Evolutionary conservation across 2,329 filamentous ascomycete species (phyloP).

Genomic region (Ceratocystis alfenasii): DNA sequence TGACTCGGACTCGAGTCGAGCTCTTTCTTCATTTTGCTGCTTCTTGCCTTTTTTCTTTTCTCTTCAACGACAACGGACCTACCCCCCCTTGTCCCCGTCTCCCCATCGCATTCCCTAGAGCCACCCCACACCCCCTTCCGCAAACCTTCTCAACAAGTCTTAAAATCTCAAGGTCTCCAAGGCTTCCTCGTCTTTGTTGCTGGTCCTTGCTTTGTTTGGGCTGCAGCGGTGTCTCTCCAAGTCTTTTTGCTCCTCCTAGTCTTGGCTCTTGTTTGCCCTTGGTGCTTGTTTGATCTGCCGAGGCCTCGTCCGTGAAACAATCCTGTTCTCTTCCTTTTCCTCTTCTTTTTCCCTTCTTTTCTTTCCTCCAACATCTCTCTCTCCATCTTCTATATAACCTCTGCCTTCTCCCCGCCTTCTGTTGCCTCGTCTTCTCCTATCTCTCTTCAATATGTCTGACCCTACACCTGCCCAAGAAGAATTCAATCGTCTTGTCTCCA

Average conservation of each 20-base stretch:
- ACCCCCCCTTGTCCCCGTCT: background rate
- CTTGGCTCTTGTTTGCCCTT: conserved; percentile 12
- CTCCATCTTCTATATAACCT: conserved; percentile 17
- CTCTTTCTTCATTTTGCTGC: background rate
- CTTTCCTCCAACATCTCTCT: background rate
- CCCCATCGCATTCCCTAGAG: background rate
- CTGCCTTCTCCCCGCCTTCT: background rate
- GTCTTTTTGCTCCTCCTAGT: conserved; percentile 6
- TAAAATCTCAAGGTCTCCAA: background rate
- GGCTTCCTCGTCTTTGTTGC: conserved; percentile 4
- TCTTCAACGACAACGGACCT: background rate
- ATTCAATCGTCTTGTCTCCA: conserved; percentile 50
- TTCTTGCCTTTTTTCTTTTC: background rate
- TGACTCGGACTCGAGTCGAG: background rate
- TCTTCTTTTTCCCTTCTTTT: background rate
- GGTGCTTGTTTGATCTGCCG: conserved; percentile 14
- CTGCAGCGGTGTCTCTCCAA: conserved; percentile 6
- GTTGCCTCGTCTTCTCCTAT: conserved; percentile 20
- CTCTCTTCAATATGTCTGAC: conserved; percentile 39
- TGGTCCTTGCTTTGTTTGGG: conserved; percentile 18
- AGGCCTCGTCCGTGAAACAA: conserved; percentile 8
- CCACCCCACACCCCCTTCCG: conserved; percentile 5
- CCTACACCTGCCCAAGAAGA: conserved; percentile 53
- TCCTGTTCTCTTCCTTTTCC: background rate
- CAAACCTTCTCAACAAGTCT: conserved; percentile 12